Conservation (phyloP, 1,284 basidiomycete species). For the Ceratobasidium sp. region DNA sequence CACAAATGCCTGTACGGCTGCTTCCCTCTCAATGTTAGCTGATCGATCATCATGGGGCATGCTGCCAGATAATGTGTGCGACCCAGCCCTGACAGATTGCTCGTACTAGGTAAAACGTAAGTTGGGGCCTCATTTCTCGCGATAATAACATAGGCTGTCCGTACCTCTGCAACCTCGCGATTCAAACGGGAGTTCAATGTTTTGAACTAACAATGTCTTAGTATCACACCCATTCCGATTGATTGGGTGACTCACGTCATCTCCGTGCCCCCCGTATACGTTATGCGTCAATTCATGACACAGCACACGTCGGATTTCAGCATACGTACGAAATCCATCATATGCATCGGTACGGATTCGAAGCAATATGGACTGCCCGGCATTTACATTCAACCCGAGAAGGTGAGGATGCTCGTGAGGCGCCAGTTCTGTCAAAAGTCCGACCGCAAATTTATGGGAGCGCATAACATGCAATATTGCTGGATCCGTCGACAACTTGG, state of each 20-base stretch:
- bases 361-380: constrained; percentile 61
- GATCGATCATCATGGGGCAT: constrained; percentile 51
- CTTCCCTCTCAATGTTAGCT: constrained; percentile 39
- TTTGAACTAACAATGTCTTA: constrained; percentile 61
- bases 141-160: not conserved
- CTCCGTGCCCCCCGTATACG: constrained; percentile 70
- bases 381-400: constrained; percentile 65
- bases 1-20: constrained; percentile 41
- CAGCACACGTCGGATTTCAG: constrained; percentile 67
- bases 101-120: constrained; percentile 56
- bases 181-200: constrained; percentile 75
- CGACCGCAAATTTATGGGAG: constrained; percentile 66
- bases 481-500: constrained; percentile 66
- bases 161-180: constrained; percentile 64
- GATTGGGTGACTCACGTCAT: constrained; percentile 61
- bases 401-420: constrained; percentile 73
- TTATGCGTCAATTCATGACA: constrained; percentile 81
- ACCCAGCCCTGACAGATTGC: constrained; percentile 57
- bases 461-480: constrained; percentile 73
- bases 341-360: constrained; percentile 70
- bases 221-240: not conserved
- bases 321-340: constrained; percentile 71
- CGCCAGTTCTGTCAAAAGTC: constrained; percentile 71
- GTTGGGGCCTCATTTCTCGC: not conserved
- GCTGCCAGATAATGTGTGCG: constrained; percentile 58